Evolutionary conservation across 208 protist species (phyloP).

Genomic region (Herpetomonas tarakana): DNA sequence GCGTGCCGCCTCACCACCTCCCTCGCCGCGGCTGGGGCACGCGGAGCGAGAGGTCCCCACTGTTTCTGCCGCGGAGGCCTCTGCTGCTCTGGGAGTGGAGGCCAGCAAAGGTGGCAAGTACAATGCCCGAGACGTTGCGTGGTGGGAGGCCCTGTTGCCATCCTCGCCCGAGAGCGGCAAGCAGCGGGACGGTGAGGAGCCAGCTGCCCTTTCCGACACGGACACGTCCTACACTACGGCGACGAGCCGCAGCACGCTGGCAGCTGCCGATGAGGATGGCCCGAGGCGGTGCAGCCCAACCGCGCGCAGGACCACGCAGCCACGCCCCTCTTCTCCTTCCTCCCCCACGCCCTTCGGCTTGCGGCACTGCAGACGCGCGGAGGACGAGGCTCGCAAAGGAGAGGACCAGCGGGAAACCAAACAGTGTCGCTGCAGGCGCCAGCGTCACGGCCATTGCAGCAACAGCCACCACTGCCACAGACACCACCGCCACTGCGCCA

Average conservation of each 20-base stretch:
- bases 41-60: too few species aligned
- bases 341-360: not conserved
- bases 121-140: conserved; percentile 48
- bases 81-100: too few species aligned
- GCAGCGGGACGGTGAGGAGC: not conserved
- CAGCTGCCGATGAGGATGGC: not conserved
- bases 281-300: too few species aligned
- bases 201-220: not conserved
- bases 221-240: conserved; percentile 66
- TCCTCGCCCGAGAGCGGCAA: too few species aligned
- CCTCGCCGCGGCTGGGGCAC: too few species aligned
- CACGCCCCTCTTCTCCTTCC: not conserved
- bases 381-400: not conserved
- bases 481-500: not conserved
- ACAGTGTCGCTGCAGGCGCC: not conserved
- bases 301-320: too few species aligned
- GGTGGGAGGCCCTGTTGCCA: conserved; percentile 83
- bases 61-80: too few species aligned
- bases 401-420: too few species aligned
- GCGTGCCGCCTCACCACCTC: too few species aligned
- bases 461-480: not conserved
- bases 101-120: conserved; percentile 13
- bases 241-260: conserved; percentile 25
- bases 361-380: not conserved
- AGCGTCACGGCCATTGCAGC: not conserved